Evolutionary conservation across 352 stramenopile species (phyloP).

Genomic region (Pythium sukuiense): DNA sequence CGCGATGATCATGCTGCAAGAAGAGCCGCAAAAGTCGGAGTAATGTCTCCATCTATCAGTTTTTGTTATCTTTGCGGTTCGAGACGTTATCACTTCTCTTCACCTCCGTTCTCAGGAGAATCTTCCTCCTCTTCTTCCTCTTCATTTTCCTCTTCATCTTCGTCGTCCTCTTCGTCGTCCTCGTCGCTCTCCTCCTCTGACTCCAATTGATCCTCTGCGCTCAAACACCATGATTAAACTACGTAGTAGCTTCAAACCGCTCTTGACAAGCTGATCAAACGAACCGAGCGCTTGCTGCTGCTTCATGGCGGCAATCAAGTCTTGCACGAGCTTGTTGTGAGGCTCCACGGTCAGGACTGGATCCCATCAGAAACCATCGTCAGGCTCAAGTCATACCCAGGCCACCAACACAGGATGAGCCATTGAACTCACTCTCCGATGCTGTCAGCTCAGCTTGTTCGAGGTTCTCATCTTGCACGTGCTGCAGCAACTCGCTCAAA

Average conservation of each 20-base stretch:
- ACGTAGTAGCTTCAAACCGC: not conserved
- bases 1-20: conserved; percentile 20
- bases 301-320: conserved; percentile 63
- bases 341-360: conserved; percentile 60
- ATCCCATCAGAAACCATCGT: not conserved
- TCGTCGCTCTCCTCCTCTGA: conserved; percentile 56
- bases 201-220: conserved; percentile 37
- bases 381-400: not conserved
- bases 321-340: conserved; percentile 61
- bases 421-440: conserved; percentile 58
- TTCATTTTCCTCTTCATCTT: conserved; percentile 54
- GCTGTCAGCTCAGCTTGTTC: conserved; percentile 47
- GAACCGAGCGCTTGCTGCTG: conserved; percentile 48
- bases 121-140: conserved; percentile 28
- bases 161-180: conserved; percentile 54
- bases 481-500: conserved; percentile 54
- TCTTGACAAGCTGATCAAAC: not conserved
- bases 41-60: conserved; percentile 3
- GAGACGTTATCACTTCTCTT: conserved; percentile 24
- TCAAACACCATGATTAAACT: not conserved
- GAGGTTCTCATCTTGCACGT: conserved; percentile 57
- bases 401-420: conserved; percentile 3
- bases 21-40: conserved; percentile 5
- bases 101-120: conserved; percentile 25
- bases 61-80: not conserved